phyloP scores from a whole-genome alignment of 1,284 basidiomycete genomes.

The Rhodotorula sp. region DNA sequence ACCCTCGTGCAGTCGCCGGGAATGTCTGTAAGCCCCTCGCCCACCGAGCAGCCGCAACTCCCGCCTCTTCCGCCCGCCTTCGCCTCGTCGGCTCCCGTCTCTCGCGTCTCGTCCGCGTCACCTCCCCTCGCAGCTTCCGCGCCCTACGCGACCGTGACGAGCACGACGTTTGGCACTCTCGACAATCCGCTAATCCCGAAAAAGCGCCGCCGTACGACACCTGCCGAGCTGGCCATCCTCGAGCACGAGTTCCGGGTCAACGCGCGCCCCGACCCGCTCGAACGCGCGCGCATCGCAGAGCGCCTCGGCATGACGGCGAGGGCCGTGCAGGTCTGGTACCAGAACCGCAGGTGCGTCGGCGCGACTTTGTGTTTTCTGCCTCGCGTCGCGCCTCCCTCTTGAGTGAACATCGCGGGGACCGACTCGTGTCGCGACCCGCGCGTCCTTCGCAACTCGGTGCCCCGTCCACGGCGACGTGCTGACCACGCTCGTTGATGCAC shows the following conservation, averaged over 20 bases:
- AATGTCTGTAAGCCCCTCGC: neutral
- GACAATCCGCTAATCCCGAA: slow-evolving; percentile 41
- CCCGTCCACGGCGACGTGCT: neutral
- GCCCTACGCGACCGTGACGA: neutral
- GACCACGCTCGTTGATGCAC: neutral
- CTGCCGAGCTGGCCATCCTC: slow-evolving; percentile 46
- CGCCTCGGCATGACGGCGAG: slow-evolving; percentile 41
- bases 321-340: slow-evolving; percentile 43
- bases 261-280: slow-evolving; percentile 35
- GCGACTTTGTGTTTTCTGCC: neutral
- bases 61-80: neutral
- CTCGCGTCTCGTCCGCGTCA: neutral
- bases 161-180: slow-evolving; percentile 7
- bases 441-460: neutral
- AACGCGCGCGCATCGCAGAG: slow-evolving; percentile 36
- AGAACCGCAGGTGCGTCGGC: slow-evolving; percentile 40
- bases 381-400: slow-evolving; percentile 1
- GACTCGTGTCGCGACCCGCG: slow-evolving; percentile 9
- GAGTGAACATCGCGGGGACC: slow-evolving; percentile 12
- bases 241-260: slow-evolving; percentile 37
- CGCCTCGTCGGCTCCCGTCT: neutral
- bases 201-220: slow-evolving; percentile 41
- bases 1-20: neutral
- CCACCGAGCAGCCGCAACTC: neutral
- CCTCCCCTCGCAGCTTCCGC: no score